phyloP scores from a whole-genome alignment of 2,329 filamentous ascomycete species.

The Aciculosporium take region DNA sequence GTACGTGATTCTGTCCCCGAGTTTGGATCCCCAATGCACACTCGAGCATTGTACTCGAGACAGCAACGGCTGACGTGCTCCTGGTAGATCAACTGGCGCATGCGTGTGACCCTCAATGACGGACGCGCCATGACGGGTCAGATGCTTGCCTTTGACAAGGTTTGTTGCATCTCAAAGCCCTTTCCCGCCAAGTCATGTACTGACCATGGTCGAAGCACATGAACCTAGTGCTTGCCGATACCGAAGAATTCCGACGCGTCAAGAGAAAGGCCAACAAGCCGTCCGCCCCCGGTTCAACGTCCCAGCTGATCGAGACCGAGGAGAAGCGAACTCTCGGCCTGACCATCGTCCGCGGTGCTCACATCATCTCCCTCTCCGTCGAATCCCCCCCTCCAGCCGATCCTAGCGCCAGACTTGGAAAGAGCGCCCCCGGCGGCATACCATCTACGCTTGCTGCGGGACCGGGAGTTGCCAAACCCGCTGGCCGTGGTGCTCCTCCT shows the following conservation, averaged over 20 bases:
- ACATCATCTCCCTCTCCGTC: conserved; percentile 88
- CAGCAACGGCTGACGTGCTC: conserved; percentile 3
- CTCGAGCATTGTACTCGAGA: conserved; percentile 15
- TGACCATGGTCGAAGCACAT: conserved; percentile 57
- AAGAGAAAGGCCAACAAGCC: conserved; percentile 72
- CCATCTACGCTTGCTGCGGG: conserved; percentile 64
- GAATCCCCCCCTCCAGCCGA: conserved; percentile 93
- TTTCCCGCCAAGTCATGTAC: neutral
- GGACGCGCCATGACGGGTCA: conserved; percentile 93
- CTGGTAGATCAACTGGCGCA: conserved; percentile 90
- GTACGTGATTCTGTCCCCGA: conserved; percentile 34
- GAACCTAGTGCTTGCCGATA: conserved; percentile 97
- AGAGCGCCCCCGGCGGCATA: conserved; percentile 53
- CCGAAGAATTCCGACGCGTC: conserved; percentile 89
- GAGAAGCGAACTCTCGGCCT: conserved; percentile 96
- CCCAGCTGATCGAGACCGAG: conserved; percentile 70
- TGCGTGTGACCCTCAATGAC: conserved; percentile 92
- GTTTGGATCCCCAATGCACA: neutral
- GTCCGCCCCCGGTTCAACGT: conserved; percentile 43
- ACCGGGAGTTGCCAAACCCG: conserved; percentile 79
- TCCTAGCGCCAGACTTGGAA: conserved; percentile 76
- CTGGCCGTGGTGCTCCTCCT: conserved; percentile 67
- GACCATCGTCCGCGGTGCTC: conserved; percentile 84
- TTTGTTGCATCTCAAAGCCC: conserved; percentile 21
- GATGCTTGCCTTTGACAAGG: conserved; percentile 98